Base-by-base conservation (phyloP, 1,139 yeast species). In the Zygosaccharomyces sapae region DNA sequence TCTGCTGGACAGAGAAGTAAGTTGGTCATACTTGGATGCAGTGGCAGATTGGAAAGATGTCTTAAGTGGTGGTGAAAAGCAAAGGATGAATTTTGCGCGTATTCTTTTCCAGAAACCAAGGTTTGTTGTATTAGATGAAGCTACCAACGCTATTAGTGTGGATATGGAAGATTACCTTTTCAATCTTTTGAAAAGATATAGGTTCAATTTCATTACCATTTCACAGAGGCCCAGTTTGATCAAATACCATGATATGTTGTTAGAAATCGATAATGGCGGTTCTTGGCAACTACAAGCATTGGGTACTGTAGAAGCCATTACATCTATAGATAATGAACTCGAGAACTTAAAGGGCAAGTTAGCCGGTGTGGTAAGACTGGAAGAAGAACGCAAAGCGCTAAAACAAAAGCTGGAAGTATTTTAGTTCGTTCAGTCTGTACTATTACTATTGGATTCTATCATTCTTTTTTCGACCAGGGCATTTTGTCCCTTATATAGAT, bases 41-140 rank as follows among this genome's bases (percentile, higher is more conserved):
- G 56, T 66, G 9, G 83, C 84, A 55, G 89, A 83, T 57, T 90
- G 97, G 97, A 83, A 83, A 61, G 95, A 86, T 63, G 87, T 90
- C 13, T 77, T 90, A 57, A 84, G 95, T 67, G 97, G 97, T 13
- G 97, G 97, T 46, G 97, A 90, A 65, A 85, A 88, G 70, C 97
- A 90, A 71, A 79, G 96, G 61, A 77, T 89, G 64, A 83, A 89
- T 68, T 86, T 90, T 72, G 97, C 97, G 0, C 75, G 97, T 58
- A 79, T 90, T 5, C 72, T 22, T 90, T 88, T 85, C 70, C 86
- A 86, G 66, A 76, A 77, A 46, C 96, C 96, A 38, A 77, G 77
- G 63, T 86, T 86, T 67, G 92, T 90, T 2, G 80, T 90, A 5
- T 75, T 90, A 55, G 97, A 90, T 68, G 97, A 90, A 67, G 87